Conservation (phyloP, 1,284 basidiomycete genomes). For the Boletellus deceptivus region DNA sequence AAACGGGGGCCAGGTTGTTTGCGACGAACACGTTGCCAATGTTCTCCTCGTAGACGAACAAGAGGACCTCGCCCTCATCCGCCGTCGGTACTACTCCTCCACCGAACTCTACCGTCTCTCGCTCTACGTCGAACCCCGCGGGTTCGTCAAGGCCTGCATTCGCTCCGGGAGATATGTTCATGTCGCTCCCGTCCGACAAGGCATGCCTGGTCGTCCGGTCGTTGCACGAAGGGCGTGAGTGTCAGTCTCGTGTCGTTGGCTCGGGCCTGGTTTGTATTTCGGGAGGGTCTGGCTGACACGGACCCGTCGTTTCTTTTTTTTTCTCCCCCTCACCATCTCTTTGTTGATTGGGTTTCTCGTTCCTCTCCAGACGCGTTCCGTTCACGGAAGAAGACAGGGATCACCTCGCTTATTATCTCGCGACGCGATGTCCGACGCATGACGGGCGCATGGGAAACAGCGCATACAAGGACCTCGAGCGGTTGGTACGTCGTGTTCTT, state of each 20-base stretch:
- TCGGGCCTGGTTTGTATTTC: no score
- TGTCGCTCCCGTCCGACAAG: background rate
- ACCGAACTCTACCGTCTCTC: slow-evolving; percentile 11
- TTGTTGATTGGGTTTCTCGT: background rate
- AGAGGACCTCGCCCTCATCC: slow-evolving; percentile 21
- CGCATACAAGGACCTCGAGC: slow-evolving; percentile 42
- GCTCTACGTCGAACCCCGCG: slow-evolving; percentile 24
- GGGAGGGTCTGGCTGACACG: background rate
- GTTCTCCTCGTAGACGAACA: slow-evolving; percentile 33
- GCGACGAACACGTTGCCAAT: slow-evolving; percentile 18
- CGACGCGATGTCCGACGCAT: slow-evolving; percentile 22
- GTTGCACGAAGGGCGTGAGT: slow-evolving; percentile 5
- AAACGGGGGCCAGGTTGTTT: slow-evolving; percentile 22
- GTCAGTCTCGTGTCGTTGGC: background rate
- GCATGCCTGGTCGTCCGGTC: slow-evolving; percentile 28
- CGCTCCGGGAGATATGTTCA: slow-evolving; percentile 16
- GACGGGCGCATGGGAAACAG: slow-evolving; percentile 43
- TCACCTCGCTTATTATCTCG: slow-evolving; percentile 26
- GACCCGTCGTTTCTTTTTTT: background rate
- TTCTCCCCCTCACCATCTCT: no score
- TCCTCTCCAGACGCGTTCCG: slow-evolving; percentile 15
- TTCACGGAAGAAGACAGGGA: slow-evolving; percentile 28
- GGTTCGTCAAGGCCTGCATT: slow-evolving; percentile 27
- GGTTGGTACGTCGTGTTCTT: slow-evolving; percentile 31
- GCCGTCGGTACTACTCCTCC: slow-evolving; percentile 27